These are phyloP conservation scores for Juncus inflexus DNA, from an alignment of 176 grass and related monocot genomes.

Conservation along the genomic window DNA sequence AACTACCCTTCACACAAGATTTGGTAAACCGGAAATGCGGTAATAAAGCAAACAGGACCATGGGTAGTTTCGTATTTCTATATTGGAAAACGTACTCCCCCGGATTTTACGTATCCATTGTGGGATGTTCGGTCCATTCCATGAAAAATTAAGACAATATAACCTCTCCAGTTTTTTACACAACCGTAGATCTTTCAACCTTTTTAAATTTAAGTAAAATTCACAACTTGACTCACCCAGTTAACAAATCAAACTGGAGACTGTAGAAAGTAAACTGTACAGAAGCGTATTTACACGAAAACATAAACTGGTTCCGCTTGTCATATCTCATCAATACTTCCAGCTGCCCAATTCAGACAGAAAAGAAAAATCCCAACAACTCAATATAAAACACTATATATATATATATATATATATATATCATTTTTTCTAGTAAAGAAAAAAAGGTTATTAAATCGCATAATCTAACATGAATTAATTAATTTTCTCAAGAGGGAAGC, in stretches of 20 bases:
- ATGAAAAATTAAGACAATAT: not conserved
- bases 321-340: not conserved
- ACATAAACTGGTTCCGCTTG: no score
- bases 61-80: not conserved
- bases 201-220: not conserved
- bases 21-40: not conserved
- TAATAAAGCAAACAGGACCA: not conserved
- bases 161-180: not conserved
- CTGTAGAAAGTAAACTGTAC: not conserved
- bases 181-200: not conserved
- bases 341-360: not conserved
- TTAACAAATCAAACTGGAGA: not conserved
- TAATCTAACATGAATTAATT: not conserved
- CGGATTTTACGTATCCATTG: slow-evolving; percentile 34
- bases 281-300: not conserved
- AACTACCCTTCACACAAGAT: not conserved
- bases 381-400: not conserved
- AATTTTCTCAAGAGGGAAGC: no score
- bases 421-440: not conserved
- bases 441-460: not conserved
- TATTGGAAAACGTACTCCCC: slow-evolving; percentile 16
- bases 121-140: slow-evolving; percentile 15
- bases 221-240: not conserved
- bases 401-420: not conserved
- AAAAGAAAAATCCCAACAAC: not conserved